phyloP scores from a whole-genome alignment of 306 rosid species.

The Glycine tomentella region DNA sequence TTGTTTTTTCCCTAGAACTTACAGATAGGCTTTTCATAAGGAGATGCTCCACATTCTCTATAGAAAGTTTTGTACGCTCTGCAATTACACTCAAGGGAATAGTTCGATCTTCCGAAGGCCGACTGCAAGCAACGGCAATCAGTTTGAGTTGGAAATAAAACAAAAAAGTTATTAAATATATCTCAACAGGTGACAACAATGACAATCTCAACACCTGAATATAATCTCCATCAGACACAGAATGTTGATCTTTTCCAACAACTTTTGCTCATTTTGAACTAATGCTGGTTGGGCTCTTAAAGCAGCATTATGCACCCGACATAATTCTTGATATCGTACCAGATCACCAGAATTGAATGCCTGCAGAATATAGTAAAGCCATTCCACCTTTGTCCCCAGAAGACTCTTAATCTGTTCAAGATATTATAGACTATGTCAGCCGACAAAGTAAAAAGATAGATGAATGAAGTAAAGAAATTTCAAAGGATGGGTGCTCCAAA shows the following conservation, averaged over 20 bases:
- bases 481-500: neutral
- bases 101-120: constrained; percentile 95
- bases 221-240: constrained; percentile 99
- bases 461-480: neutral
- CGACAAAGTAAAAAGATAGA: constrained; percentile 24
- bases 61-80: constrained; percentile 92
- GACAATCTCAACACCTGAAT: constrained; percentile 73
- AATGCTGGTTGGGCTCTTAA: constrained; percentile 93
- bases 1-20: constrained; percentile 48
- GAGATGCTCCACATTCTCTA: constrained; percentile 97
- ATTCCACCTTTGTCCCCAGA: constrained; percentile 93
- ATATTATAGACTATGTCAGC: constrained; percentile 26
- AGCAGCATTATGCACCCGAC: constrained; percentile 90
- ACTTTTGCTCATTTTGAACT: constrained; percentile 87
- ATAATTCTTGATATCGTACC: constrained; percentile 89
- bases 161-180: neutral
- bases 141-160: constrained; percentile 15
- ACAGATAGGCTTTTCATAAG: constrained; percentile 98
- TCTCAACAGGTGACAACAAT: constrained; percentile 5
- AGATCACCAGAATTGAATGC: constrained; percentile 96
- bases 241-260: constrained; percentile 94
- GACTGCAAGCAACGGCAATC: constrained; percentile 67
- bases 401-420: constrained; percentile 80
- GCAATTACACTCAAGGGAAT: constrained; percentile 92
- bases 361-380: constrained; percentile 98